Conservation (phyloP, 2,329 filamentous ascomycete genomes). For the Aurifilum marmelostoma region DNA sequence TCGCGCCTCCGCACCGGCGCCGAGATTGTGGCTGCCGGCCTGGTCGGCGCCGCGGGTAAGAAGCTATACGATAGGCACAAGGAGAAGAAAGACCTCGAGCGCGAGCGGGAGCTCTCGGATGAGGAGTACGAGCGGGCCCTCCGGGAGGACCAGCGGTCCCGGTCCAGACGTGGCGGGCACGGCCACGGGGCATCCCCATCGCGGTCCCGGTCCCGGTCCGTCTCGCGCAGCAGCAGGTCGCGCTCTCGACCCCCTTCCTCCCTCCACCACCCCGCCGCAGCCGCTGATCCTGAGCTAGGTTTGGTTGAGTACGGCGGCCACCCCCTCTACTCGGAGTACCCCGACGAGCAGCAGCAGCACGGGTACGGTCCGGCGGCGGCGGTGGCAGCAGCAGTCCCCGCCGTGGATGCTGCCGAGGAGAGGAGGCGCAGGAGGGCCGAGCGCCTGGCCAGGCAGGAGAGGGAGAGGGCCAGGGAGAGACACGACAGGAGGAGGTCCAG, state of each 20-base stretch:
- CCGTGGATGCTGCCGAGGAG: constrained; percentile 52
- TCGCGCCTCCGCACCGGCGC: constrained; percentile 57
- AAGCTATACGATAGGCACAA: constrained; percentile 64
- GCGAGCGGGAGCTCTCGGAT: constrained; percentile 37
- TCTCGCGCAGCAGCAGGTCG: constrained; percentile 58
- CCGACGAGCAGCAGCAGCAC: constrained; percentile 32
- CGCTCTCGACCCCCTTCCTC: constrained; percentile 26
- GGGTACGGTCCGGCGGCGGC: constrained; percentile 22
- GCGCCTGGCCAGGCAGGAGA: constrained; percentile 37
- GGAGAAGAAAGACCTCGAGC: constrained; percentile 59
- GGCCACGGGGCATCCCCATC: constrained; percentile 27
- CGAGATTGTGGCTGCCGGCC: constrained; percentile 62
- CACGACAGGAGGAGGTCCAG: constrained; percentile 37
- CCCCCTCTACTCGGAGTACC: constrained; percentile 49
- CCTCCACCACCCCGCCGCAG: constrained; percentile 35
- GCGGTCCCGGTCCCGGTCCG: constrained; percentile 31
- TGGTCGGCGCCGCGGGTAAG: constrained; percentile 63
- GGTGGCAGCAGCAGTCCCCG: no score
- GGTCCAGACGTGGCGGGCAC: constrained; percentile 27
- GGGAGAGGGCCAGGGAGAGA: constrained; percentile 24
- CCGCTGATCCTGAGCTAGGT: constrained; percentile 68
- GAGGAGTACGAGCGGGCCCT: constrained; percentile 41
- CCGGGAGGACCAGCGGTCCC: constrained; percentile 40
- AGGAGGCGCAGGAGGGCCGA: constrained; percentile 34
- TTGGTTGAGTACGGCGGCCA: constrained; percentile 68